Evolutionary conservation across 1,284 basidiomycete genomes (phyloP).

Genomic region (Psilocybe mexicana): DNA sequence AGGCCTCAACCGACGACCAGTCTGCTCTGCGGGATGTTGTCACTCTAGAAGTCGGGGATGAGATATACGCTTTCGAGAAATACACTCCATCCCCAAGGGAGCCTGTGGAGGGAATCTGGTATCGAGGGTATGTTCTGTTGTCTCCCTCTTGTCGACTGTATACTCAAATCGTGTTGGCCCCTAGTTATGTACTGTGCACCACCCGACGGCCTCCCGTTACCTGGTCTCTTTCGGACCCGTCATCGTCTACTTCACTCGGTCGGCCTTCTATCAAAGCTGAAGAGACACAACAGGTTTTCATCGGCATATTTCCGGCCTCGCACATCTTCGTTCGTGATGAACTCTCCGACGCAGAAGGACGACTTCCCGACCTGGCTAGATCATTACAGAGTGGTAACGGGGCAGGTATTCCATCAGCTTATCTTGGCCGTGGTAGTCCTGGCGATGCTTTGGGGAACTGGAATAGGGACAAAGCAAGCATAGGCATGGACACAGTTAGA

Average conservation of each 20-base stretch:
- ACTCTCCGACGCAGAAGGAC: constrained; percentile 86
- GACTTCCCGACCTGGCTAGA: constrained; percentile 71
- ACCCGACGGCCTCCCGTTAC: constrained; percentile 68
- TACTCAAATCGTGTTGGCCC: constrained; percentile 10
- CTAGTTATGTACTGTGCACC: constrained; percentile 87
- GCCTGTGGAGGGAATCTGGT: constrained; percentile 76
- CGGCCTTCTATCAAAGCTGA: constrained; percentile 61
- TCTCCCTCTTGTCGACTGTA: constrained; percentile 10
- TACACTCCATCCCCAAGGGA: constrained; percentile 75
- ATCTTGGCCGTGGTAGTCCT: constrained; percentile 39
- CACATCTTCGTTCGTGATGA: constrained; percentile 90
- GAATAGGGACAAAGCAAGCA: constrained; percentile 48
- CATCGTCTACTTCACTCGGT: constrained; percentile 57
- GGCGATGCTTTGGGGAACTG: constrained; percentile 41
- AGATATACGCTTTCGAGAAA: constrained; percentile 94
- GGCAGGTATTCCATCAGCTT: constrained; percentile 28
- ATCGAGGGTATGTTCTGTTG: constrained; percentile 72
- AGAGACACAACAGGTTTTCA: constrained; percentile 85
- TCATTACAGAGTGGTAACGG: constrained; percentile 38
- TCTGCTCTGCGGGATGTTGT: constrained; percentile 74
- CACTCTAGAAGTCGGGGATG: constrained; percentile 87
- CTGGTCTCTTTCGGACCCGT: constrained; percentile 50
- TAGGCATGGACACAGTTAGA: constrained; percentile 62
- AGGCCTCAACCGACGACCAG: constrained; percentile 66
- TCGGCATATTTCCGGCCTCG: constrained; percentile 94